A percentile compares a stretch with the other conserved stretches of the same genome.
phyloP scores from a whole-genome alignment of 140 eudicot species.

The Anethum foeniculum region DNA sequence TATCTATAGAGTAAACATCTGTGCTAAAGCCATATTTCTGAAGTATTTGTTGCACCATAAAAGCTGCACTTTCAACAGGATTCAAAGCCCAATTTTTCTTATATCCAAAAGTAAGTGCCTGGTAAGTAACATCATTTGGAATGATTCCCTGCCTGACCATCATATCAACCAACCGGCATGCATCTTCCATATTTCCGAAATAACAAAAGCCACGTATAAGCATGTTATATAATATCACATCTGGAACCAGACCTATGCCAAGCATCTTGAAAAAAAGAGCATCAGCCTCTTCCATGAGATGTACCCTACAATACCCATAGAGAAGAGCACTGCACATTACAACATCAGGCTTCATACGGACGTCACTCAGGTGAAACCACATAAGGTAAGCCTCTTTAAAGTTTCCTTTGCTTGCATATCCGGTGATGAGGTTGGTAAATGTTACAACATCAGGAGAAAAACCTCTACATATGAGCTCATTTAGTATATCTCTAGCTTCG shows the following conservation, averaged over 20 bases:
- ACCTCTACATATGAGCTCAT: slow-evolving; percentile 29
- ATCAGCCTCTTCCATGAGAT: slow-evolving; percentile 24
- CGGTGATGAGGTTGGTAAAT: slow-evolving; percentile 22
- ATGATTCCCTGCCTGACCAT: slow-evolving; percentile 19
- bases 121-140: slow-evolving; percentile 25
- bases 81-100: slow-evolving; percentile 9
- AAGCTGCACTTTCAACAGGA: slow-evolving; percentile 19
- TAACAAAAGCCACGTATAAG: slow-evolving; percentile 30
- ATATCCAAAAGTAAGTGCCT: slow-evolving; percentile 26
- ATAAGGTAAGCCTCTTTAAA: slow-evolving; percentile 26
- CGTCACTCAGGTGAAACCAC: slow-evolving; percentile 24
- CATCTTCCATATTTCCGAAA: slow-evolving; percentile 12
- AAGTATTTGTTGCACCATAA: slow-evolving; percentile 14
- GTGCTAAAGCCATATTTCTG: slow-evolving; percentile 14
- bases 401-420: slow-evolving; percentile 18
- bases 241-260: slow-evolving; percentile 26
- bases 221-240: slow-evolving; percentile 30
- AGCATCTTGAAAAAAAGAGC: slow-evolving; percentile 28
- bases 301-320: slow-evolving; percentile 28
- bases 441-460: slow-evolving; percentile 33
- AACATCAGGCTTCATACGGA: slow-evolving; percentile 24
- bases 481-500: slow-evolving; percentile 25
- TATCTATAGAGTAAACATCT: not conserved
- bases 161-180: slow-evolving; percentile 18
- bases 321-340: slow-evolving; percentile 37